Evolutionary conservation across 2,329 filamentous ascomycete species (phyloP).

Genomic region (Metarhizium humberi): DNA sequence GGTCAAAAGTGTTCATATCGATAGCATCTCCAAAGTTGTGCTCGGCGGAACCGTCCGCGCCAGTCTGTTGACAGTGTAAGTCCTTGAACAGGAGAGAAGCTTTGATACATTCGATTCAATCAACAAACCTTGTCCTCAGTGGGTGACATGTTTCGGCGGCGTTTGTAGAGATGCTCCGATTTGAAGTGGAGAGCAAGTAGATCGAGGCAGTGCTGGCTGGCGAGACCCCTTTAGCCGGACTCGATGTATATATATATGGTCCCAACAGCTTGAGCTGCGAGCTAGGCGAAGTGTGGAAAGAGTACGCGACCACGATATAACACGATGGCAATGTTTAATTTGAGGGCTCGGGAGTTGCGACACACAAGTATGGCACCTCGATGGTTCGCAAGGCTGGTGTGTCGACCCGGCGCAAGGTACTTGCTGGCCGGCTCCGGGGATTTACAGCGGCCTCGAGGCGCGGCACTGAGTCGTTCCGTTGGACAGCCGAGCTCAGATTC

Average conservation of each 20-base stretch:
- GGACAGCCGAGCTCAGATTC: not conserved
- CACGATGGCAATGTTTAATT: not conserved
- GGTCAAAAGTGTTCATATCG: constrained; percentile 73
- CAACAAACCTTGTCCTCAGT: constrained; percentile 23
- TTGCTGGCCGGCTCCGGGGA: not conserved
- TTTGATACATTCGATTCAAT: not conserved
- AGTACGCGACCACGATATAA: not conserved
- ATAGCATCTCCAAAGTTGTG: constrained; percentile 63
- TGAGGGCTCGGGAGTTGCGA: not conserved
- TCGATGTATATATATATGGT: too few species aligned
- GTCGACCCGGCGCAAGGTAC: not conserved
- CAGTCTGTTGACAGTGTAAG: not conserved
- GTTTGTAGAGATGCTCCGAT: not conserved
- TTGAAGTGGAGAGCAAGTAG: not conserved
- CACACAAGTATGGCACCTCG: not conserved
- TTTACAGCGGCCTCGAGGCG: not conserved
- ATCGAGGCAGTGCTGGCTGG: not conserved
- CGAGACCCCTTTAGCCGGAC: too few species aligned
- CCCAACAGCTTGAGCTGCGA: not conserved
- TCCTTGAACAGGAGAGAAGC: not conserved
- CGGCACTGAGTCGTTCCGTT: not conserved
- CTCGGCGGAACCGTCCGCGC: constrained; percentile 34
- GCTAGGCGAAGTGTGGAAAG: not conserved
- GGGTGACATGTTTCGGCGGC: constrained; percentile 17
- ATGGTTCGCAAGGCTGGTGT: not conserved